Evolutionary conservation across 1,284 basidiomycete species (phyloP), one percentile per base, ranked within the genome.

Genomic region (Cryptococcus sp.): DNA sequence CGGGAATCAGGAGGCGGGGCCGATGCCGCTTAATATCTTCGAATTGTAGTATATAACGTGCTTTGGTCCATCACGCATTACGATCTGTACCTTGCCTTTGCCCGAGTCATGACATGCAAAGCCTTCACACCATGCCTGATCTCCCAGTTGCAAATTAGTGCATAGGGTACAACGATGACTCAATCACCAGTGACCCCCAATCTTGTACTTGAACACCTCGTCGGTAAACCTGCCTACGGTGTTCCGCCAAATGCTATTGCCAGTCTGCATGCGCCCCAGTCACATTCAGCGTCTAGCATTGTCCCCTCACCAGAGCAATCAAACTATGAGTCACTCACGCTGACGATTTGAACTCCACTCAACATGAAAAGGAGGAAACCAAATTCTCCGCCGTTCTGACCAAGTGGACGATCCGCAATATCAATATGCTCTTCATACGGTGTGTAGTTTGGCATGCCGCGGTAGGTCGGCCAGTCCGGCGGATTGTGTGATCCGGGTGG

Each of bases 131-230:
- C 30, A 10, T 35, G 13, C 30, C 30, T 13, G 5, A 2, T 35
- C 30, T 13, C 13, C 10, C 30, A 2, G 30, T 10, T 35, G 30
- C 7, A 13, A 35, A 13, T 13, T 10, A 35, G 5, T 35, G 30
- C 30, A 35, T 35, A 35, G 10, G 10, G 13, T 45, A 45, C n/a
- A 45, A 45, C 8, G 6, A 15, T 45, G n/a, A 22, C 8, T 7
- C 7, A n/a, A 22, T 22, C 22, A 45, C 42, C 42, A 45, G 42
- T 45, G 42, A 8, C 42, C 42, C 8, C 42, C 42, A n/a, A 45
- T 45, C 42, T 45, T 45, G n/a, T 45, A 45, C 42, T 45, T 45
- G 42, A 45, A 45, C 22, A 45, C 42, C 22, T 45, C 42, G 42
- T 45, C 42, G n/a, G 42, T 45, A 7, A 45, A 22, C 42, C 42